A percentile compares a stretch with the other conserved stretches of the same genome.
Conservation (phyloP, 1,139 yeast genomes). For the Suhomyces guaymorum region DNA sequence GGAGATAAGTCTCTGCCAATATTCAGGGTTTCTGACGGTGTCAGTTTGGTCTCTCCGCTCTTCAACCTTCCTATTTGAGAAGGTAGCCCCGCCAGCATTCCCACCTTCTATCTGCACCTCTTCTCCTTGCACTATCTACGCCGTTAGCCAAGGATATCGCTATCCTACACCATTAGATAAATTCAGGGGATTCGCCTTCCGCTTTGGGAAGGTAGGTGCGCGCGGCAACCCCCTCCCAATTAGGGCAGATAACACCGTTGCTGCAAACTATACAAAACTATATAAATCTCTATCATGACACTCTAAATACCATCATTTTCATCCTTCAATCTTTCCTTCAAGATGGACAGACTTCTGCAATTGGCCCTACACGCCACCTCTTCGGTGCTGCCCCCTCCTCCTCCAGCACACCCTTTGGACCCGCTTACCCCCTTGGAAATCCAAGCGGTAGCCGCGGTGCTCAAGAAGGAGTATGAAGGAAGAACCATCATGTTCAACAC, state of each 20-base stretch:
- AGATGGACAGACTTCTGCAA: slow-evolving; percentile 69
- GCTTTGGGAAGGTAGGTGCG: slow-evolving; percentile 5
- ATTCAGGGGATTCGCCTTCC: neutral
- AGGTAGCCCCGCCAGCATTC: no score
- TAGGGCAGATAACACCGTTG: slow-evolving; percentile 14
- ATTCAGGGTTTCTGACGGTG: no score
- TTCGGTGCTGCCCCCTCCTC: slow-evolving; percentile 48
- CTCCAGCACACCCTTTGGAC: slow-evolving; percentile 69
- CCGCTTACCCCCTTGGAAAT: slow-evolving; percentile 65
- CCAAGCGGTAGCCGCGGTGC: slow-evolving; percentile 42
- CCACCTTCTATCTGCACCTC: no score
- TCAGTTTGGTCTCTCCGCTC: no score
- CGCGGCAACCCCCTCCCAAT: slow-evolving; percentile 12
- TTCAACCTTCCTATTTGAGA: no score
- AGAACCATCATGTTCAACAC: slow-evolving; percentile 60
- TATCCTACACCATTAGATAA: neutral
- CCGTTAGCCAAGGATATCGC: no score
- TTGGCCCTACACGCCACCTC: slow-evolving; percentile 65
- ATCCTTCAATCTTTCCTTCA: neutral
- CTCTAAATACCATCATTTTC: neutral
- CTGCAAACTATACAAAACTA: slow-evolving; percentile 6
- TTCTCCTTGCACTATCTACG: neutral
- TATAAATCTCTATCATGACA: neutral
- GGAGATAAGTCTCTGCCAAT: no score
- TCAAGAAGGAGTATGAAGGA: slow-evolving; percentile 50